Base-by-base conservation (phyloP, 345 rosid genomes). In the Citrus maxima region DNA sequence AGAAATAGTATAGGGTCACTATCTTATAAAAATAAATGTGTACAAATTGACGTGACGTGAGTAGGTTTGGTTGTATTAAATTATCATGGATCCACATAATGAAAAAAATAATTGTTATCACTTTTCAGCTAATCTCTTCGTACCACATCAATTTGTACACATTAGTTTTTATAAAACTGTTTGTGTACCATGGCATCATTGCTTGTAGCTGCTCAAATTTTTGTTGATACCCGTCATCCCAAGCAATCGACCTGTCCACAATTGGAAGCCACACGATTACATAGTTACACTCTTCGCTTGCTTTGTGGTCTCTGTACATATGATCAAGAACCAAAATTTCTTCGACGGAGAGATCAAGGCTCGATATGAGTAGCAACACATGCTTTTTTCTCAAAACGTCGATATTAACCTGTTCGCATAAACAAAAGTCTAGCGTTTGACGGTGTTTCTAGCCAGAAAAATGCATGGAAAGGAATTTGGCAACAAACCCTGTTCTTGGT, bases 211-310 rank as follows among this genome's bases (percentile, higher is more conserved):
- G 22, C 61, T 28, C 70, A 16, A 89, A 86, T 6, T 67, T 76
- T 7, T 73, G 32, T 46, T 85, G 78, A 49, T 80, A 14, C 8
- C 22, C 78, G 16, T 76, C 61, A 3, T 79, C 66, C 91, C 89
- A 83, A 3, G 32, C 2, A 28, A 72, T 63, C 4, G 87, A 77
- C 27, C 49, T 76, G 0, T 87, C 88, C 22, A 85, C 84, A 7
- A 89, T 38, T 2, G 90, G 90, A 25, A 89, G 78, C 92, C 90
- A 89, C 42, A 89, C 77, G n/a, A 87, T 72, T 71, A 82, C 88
- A 24, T 83, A 79, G 21, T 55, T 79, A 68, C 4, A 12, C 37
- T 71, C 83, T 0, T 21, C 42, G 66, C 58, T 68, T 25, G 21
- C 21, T 37, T 64, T 25, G 1, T 80, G 67, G 0, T 83, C 88